Base-by-base conservation (phyloP, 2,329 filamentous ascomycete genomes). In the Teratosphaeria pseudoeucalypti region DNA sequence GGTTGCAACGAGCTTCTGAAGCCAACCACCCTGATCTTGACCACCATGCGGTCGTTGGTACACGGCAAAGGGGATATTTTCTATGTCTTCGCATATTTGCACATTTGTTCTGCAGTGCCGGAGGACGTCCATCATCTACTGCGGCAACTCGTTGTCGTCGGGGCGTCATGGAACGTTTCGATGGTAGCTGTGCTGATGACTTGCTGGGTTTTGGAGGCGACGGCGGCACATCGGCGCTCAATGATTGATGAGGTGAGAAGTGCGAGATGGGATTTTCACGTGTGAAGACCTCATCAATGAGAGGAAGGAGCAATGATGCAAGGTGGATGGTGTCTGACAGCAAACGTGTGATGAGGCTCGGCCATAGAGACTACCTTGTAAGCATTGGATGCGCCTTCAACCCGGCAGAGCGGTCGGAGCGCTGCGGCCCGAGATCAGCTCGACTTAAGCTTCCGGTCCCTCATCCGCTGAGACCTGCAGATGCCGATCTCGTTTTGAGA, bases 61-160 rank as follows among this genome's bases (percentile, higher is more conserved):
- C 4, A 47, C 32, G 6, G 54, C 49, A 23, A 16, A 58, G 19
- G 47, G 47, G 23, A 54, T 60, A 14, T 57, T 32, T n/a, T 34
- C 37, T 14, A 62, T 29, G 6, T 65, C 59, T 12, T 62, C 59
- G 2, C 39, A 57, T 14, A 65, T 23, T 34, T 32, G 52, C n/a
- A 69, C 66, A 55, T 73, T 72, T 27, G 71, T 72, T 32, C 61
- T 66, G 65, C 71, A 73, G 52, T 62, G 59, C 60, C 68, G 71
- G 57, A 73, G 61, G 60, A 71, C 69, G 61, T 74, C 72, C 70
- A 73, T 73, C 57, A 43, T 62, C 58, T 55, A 54, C 29, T 11
- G 10, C 29, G 7, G 19, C 7, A 11, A 7, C 10, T 55, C 27
- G 23, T 29, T 3, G 19, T 27, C 43, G 56, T 16, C 12, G 23